Evolutionary conservation across 805 yeast genomes (phyloP).

Genomic region (Nakazawaea sp.): DNA sequence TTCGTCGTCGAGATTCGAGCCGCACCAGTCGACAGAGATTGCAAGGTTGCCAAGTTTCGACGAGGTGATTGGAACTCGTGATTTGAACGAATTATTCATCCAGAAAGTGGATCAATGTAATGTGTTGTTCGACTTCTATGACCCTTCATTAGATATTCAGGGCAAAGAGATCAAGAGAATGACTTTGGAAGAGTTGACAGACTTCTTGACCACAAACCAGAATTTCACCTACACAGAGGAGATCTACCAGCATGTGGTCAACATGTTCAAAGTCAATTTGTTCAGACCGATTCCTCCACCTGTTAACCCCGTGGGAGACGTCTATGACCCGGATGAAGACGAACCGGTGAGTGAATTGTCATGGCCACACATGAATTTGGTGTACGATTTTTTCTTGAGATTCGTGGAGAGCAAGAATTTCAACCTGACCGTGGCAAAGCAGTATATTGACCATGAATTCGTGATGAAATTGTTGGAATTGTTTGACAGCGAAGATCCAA

Average conservation of each 20-base stretch:
- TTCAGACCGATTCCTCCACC: constrained; percentile 98
- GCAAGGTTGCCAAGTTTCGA: constrained; percentile 79
- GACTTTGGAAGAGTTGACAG: constrained; percentile 84
- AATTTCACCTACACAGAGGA: constrained; percentile 84
- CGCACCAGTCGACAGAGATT: constrained; percentile 56
- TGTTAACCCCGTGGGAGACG: constrained; percentile 93
- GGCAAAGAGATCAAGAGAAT: constrained; percentile 89
- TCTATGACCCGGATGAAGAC: constrained; percentile 97
- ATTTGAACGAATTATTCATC: constrained; percentile 71
- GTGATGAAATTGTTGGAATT: constrained; percentile 75
- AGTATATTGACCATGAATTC: constrained; percentile 87
- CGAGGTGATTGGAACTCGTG: constrained; percentile 75
- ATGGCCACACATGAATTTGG: constrained; percentile 98
- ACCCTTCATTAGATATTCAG: constrained; percentile 84
- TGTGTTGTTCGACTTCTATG: constrained; percentile 88
- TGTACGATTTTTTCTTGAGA: constrained; percentile 87
- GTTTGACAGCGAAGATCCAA: constrained; percentile 93
- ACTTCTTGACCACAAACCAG: constrained; percentile 67
- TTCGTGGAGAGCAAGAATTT: constrained; percentile 94
- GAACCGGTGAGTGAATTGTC: constrained; percentile 95
- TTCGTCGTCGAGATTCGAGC: constrained; percentile 86
- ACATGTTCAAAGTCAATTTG: constrained; percentile 82
- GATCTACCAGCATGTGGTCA: constrained; percentile 81
- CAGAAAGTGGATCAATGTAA: constrained; percentile 93
- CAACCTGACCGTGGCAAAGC: constrained; percentile 88